Percentiles rank a stretch among this genome's conserved stretches.
Evolutionary conservation across 2,329 filamentous ascomycete genomes (phyloP).

Genomic region (Xylariaceae sp.): DNA sequence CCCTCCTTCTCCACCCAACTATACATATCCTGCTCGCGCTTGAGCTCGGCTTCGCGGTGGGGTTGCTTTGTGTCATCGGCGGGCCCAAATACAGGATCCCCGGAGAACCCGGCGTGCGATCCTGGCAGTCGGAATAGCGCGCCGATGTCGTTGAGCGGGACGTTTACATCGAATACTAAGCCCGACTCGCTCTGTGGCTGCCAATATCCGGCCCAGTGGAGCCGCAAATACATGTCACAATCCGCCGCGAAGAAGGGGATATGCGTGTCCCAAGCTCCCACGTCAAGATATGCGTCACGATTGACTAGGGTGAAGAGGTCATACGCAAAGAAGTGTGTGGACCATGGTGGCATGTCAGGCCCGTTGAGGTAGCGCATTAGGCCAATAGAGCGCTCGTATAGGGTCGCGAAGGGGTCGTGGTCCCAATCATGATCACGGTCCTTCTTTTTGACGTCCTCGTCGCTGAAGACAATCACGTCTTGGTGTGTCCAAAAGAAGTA

Average conservation of each 20-base stretch:
- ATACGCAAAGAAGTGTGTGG: conserved; percentile 56
- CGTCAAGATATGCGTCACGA: conserved; percentile 49
- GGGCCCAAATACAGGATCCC: conserved; percentile 42
- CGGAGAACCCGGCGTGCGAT: conserved; percentile 42
- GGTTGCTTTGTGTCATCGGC: conserved; percentile 21
- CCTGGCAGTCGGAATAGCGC: conserved; percentile 51
- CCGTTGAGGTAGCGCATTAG: conserved; percentile 43
- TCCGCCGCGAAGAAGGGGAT: conserved; percentile 57
- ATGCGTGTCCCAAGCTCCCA: conserved; percentile 56
- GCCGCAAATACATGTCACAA: conserved; percentile 53
- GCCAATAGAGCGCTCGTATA: conserved; percentile 44
- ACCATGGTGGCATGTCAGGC: conserved; percentile 50
- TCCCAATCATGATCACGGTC: conserved; percentile 46
- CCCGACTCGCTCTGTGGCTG: conserved; percentile 48
- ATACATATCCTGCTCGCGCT: conserved; percentile 40
- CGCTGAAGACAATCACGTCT: conserved; percentile 53
- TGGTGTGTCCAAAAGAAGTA: conserved; percentile 59
- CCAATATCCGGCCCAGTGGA: conserved; percentile 51
- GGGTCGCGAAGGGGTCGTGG: conserved; percentile 44
- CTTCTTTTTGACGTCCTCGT: conserved; percentile 48
- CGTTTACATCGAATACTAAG: conserved; percentile 51
- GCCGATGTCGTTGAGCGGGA: conserved; percentile 51
- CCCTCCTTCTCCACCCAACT: conserved; percentile 43
- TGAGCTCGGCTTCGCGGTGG: conserved; percentile 38
- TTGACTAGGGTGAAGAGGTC: conserved; percentile 59